Percentiles rank a stretch among this genome's conserved stretches.
phyloP scores from a whole-genome alignment of 1,139 yeast species.

The Wickerhamomyces sp. region DNA sequence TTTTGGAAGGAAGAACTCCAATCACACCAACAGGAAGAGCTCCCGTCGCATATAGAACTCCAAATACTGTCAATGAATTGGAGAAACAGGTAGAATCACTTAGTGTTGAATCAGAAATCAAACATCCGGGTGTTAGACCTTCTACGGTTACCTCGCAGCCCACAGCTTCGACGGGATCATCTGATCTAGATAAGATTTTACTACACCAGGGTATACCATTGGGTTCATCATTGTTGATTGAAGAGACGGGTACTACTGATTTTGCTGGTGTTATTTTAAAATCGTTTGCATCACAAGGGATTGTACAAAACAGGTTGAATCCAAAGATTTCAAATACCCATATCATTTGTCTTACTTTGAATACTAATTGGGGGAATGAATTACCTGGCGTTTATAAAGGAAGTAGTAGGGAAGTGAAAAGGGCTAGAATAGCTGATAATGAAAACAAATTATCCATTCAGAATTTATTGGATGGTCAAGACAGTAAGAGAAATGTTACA shows the following conservation, averaged over 20 bases:
- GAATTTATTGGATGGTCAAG: slow-evolving; percentile 40
- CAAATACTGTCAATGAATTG: slow-evolving; percentile 1
- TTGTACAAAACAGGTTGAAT: slow-evolving; percentile 57
- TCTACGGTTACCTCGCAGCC: slow-evolving; percentile 73
- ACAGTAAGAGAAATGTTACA: slow-evolving; percentile 8
- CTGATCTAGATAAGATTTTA: slow-evolving; percentile 68
- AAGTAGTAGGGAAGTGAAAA: slow-evolving; percentile 60
- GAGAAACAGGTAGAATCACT: slow-evolving; percentile 8
- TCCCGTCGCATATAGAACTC: slow-evolving; percentile 17
- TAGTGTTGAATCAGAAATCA: slow-evolving; percentile 17
- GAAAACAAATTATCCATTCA: slow-evolving; percentile 65
- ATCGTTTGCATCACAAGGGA: slow-evolving; percentile 74
- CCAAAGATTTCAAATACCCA: slow-evolving; percentile 41
- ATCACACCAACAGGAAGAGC: slow-evolving; percentile 7
- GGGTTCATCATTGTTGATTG: slow-evolving; percentile 64
- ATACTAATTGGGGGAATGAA: slow-evolving; percentile 59
- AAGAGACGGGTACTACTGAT: slow-evolving; percentile 88
- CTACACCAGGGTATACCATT: slow-evolving; percentile 85
- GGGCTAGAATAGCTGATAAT: slow-evolving; percentile 50
- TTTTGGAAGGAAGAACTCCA: slow-evolving; percentile 22
- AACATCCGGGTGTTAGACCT: slow-evolving; percentile 65
- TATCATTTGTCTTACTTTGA: slow-evolving; percentile 61
- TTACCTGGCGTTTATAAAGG: slow-evolving; percentile 81
- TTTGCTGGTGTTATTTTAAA: slow-evolving; percentile 72
- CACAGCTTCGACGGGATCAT: slow-evolving; percentile 71